Evolutionary conservation across 2,329 filamentous ascomycete genomes (phyloP), one percentile per base, ranked within the genome.

Genomic region (Phyllosticta capitalensis): DNA sequence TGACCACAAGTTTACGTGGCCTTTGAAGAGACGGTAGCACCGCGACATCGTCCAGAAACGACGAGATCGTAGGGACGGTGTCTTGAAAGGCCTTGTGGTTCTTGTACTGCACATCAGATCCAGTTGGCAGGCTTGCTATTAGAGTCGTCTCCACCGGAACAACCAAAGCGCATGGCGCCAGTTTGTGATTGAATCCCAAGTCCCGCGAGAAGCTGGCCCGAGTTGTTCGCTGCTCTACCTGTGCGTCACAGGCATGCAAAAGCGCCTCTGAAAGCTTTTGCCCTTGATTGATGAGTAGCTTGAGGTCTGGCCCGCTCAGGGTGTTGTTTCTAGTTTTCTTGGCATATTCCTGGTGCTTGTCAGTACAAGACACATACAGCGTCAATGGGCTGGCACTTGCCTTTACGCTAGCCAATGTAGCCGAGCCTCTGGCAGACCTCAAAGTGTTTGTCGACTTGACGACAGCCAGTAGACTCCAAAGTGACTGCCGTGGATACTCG

Each of bases 11-110:
- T 65, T 92, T 94, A 55, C 92, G 85, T 12, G 95, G 94, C 65
- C 94, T 92, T 61, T 96, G 92, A 3, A 99, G 81, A 1, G 95
- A 99, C 60, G 88, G 90, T 20, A 99, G 79, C 3, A 99, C 89
- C 22, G 95, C 76, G 0, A 96, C 94, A 61, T 96, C 89, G 66
- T 99, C 92, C 48, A 87, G 75, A 71, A 99, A 95, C 17, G 79
- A 79, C 48, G 80, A 80, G 60, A 99, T 92, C 0, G 89, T 94
- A 50, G 96, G 86, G 17, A 91, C 85, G 63, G 96, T 90, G 52
- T 87, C 81, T 3, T 90, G 87, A 68, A 99, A 99, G 0, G 94
- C 88, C 68, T 89, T 87, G 78, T 97, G 91, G 14, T 75, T 75
- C 54, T 85, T 86, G 67, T 85, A 75, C 4, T 83, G 84, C 1